These are phyloP conservation scores for Viola pubescens DNA, from an alignment of 441 rosid genomes.

Conservation along the genomic window DNA sequence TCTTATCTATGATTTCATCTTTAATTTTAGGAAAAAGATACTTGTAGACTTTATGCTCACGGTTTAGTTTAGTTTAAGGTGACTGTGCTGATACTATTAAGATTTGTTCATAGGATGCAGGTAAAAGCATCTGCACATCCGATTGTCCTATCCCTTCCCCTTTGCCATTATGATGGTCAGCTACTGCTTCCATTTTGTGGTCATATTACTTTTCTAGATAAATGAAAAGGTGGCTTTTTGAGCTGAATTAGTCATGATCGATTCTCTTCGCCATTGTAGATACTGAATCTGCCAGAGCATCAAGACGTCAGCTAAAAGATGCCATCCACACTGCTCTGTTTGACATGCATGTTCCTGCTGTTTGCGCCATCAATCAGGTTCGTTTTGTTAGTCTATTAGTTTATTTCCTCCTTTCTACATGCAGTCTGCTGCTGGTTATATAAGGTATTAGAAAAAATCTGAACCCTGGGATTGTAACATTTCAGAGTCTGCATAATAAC, in stretches of 20 bases:
- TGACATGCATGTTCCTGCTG: conserved; percentile 84
- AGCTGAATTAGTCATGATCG: background rate
- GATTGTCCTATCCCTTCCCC: conserved; percentile 65
- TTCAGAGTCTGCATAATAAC: background rate
- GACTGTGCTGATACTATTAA: background rate
- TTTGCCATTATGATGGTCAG: conserved; percentile 85
- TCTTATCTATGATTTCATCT: background rate
- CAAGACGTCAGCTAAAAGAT: conserved; percentile 80
- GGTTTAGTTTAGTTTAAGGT: too few species aligned
- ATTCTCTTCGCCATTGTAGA: conserved; percentile 33
- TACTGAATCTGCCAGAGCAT: conserved; percentile 84
- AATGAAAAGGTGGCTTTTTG: background rate
- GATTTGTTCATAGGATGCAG: conserved; percentile 56
- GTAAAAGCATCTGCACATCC: conserved; percentile 64
- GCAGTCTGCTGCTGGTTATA: background rate
- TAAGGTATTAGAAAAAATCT: background rate
- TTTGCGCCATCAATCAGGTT: conserved; percentile 87
- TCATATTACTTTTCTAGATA: background rate
- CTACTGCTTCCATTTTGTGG: conserved; percentile 3
- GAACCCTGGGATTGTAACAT: background rate
- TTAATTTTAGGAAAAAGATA: background rate
- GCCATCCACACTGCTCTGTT: conserved; percentile 62
- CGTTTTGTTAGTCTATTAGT: background rate
- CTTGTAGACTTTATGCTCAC: background rate
- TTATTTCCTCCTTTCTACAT: background rate